Evolutionary conservation across 1,139 yeast genomes (phyloP), one percentile per base, ranked within the genome.

Genomic region (Spathaspora sp.): DNA sequence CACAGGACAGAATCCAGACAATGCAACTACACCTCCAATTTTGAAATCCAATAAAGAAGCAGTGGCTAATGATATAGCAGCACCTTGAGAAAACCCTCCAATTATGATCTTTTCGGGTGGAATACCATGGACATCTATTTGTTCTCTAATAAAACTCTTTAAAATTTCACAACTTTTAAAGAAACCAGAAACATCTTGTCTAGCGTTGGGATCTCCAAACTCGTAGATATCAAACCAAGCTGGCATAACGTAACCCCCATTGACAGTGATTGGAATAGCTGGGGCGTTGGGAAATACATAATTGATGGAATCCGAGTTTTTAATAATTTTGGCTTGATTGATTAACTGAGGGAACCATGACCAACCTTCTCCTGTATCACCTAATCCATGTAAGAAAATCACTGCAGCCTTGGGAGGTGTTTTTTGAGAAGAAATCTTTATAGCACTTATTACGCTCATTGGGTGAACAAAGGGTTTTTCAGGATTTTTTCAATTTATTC

Each of bases 81-180:
- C 96, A 49, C 99, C 99, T 67, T 93, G 99, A 7, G 95, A 85
- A 61, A 93, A 93, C 1, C 99, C 99, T 31, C 98, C 98, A 51
- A 93, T 71, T 13, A 93, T 74, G 43, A 93, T 86, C 45, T 85
- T 79, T 34, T 86, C 83, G 0, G 90, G 69, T 1, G 84, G 79
- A 34, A 91, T 78, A 3, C 95, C 87, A 46, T 64, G 52, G 5
- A 63, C 63, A 7, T 76, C 78, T 13, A 81, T 72, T 61, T 89
- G 91, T 51, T 84, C 85, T 20, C 78, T 68, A 43, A 93, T 76
- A 48, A 83, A 70, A 1, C 60, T 60, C 50, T 80, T 76, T 41
- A 90, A 70, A 1, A 68, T 58, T 2, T 76, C 78, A 42, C 86
- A 72, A 34, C 88, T 74, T 47, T 73, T 74, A 56, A 81, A 63